Base-by-base conservation (phyloP, 2,329 filamentous ascomycete species). In the Colletotrichum theobromicola region DNA sequence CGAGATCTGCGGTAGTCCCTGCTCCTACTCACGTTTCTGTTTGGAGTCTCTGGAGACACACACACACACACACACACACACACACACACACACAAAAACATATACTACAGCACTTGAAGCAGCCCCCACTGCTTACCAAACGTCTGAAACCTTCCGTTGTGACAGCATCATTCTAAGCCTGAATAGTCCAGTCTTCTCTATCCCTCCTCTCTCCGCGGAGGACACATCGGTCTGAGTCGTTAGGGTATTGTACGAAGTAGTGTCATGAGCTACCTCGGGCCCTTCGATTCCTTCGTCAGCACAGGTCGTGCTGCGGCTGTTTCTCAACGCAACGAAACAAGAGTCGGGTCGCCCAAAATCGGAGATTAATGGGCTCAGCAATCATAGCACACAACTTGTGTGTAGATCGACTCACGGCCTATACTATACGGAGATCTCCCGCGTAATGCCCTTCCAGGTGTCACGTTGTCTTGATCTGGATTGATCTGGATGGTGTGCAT, bases 81-180 rank as follows among this genome's bases (percentile, higher is more conserved):
- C n/a, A n/a, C n/a, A n/a, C n/a, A n/a, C 35, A 37, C 35, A 8
- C 16, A 37, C 9, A 70, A 42, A 60, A 64, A 64, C 55, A 32
- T 37, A 58, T 24, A 50, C n/a, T 55, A 8, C 9, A 50, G 55
- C 55, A 42, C 30, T 61, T 42, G 63, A 68, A 24, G 70, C 64
- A 65, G 70, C 35, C 58, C 70, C 64, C 70, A 68, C 70, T 72
- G 64, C 67, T 72, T 68, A 55, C 64, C 55, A 72, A 68, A 68
- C 64, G 18, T 68, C 70, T 72, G 70, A 72, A 72, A 72, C 70
- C 55, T 58, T 72, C 63, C 63, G 50, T 55, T 62, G 70, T 61
- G 64, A 72, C 70, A 72, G 64, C 64, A 30, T 50, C 64, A 32
- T 53, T 67, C 62, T 50, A 24, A 35, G 24, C n/a, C 53, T 26